phyloP scores from a whole-genome alignment of 2,329 filamentous ascomycete species.

The Fusarium beomiforme region DNA sequence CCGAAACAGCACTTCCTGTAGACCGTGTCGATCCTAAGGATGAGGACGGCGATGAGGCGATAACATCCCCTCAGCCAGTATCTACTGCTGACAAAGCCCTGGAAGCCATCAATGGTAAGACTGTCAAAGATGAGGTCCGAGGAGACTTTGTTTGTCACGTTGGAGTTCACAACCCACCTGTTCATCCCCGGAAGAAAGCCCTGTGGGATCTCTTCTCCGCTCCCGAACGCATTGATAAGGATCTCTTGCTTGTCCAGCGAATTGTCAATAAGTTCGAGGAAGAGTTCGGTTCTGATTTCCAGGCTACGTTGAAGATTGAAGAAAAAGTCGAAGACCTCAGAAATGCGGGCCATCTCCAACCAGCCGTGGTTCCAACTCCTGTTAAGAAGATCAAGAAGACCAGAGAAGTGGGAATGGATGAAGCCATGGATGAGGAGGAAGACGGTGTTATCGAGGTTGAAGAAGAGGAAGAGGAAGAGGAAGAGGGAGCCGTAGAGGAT shows the following conservation, averaged over 20 bases:
- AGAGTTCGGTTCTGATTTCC: conserved; percentile 80
- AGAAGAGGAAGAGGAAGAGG: conserved; percentile 80
- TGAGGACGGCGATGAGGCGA: conserved; percentile 68
- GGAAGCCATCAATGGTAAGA: conserved; percentile 96
- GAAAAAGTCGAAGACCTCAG: conserved; percentile 85
- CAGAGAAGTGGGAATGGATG: conserved; percentile 68
- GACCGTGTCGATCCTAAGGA: conserved; percentile 81
- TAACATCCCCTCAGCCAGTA: conserved; percentile 61
- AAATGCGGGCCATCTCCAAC: conserved; percentile 79
- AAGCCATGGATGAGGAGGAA: conserved; percentile 71
- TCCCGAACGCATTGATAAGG: conserved; percentile 91
- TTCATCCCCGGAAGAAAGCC: conserved; percentile 89
- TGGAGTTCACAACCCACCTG: conserved; percentile 90
- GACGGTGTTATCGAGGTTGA: conserved; percentile 78
- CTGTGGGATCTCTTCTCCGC: conserved; percentile 97
- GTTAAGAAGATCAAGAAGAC: conserved; percentile 70
- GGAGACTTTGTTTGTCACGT: conserved; percentile 98
- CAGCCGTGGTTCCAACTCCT: conserved; percentile 63
- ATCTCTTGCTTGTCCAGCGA: conserved; percentile 83
- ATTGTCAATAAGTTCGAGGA: conserved; percentile 86
- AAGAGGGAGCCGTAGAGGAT: conserved; percentile 81
- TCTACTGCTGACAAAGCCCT: conserved; percentile 85
- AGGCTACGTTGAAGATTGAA: conserved; percentile 83
- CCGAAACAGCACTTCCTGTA: conserved; percentile 71
- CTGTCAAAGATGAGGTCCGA: conserved; percentile 90